Evolutionary conservation across 768 basidiomycete genomes (phyloP).

Genomic region (Kwoniella sp.): DNA sequence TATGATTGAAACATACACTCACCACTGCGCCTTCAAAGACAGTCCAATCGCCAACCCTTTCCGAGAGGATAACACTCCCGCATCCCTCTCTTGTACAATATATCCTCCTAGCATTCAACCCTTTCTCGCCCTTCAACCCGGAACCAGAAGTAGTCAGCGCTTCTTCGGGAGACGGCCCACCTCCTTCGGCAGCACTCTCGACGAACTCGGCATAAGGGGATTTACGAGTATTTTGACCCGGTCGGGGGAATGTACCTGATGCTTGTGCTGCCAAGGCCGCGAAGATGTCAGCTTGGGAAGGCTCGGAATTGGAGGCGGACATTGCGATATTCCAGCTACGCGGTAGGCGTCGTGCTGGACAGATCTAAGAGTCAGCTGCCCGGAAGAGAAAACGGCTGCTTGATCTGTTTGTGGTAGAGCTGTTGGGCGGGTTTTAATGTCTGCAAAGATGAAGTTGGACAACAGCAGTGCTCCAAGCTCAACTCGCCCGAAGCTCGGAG

Average conservation of each 20-base stretch:
- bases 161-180: neutral
- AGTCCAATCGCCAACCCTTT: conserved; percentile 39
- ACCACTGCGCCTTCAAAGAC: conserved; percentile 36
- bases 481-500: too few relatives aligned
- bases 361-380: too few relatives aligned
- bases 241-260: conserved; percentile 23
- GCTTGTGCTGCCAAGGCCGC: conserved; percentile 46
- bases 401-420: too few relatives aligned
- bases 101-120: conserved; percentile 30
- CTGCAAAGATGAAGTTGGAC: too few relatives aligned
- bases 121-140: neutral
- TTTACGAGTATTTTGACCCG: neutral
- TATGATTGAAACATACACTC: too few relatives aligned
- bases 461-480: too few relatives aligned
- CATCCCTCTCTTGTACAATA: conserved; percentile 54
- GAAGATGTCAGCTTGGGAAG: conserved; percentile 49
- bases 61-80: conserved; percentile 47
- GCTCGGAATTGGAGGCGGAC: conserved; percentile 29
- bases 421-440: too few relatives aligned
- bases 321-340: neutral
- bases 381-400: too few relatives aligned
- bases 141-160: neutral
- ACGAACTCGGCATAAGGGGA: neutral
- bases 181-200: neutral
- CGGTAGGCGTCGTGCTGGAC: too few relatives aligned